A percentile compares a stretch with the other conserved stretches of the same genome.
These are phyloP conservation scores for Erysimum pusillum DNA, from an alignment of 441 rosid genomes.

Conservation along the genomic window DNA sequence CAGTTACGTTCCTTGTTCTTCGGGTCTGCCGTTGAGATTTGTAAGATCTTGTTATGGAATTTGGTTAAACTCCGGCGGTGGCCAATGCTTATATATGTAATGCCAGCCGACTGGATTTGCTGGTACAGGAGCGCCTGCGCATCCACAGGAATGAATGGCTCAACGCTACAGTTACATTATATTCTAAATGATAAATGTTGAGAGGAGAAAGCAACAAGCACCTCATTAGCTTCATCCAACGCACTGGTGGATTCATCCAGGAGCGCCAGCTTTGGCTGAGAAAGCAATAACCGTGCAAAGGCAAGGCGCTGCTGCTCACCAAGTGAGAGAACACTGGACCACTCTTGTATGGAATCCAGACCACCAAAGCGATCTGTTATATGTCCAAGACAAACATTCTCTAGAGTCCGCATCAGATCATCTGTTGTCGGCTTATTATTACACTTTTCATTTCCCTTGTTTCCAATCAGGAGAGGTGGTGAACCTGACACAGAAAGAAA, in stretches of 20 bases:
- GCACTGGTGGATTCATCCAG: slow-evolving; percentile 96
- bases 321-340: slow-evolving; percentile 97
- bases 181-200: background rate
- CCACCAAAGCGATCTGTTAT: slow-evolving; percentile 73
- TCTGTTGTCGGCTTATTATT: slow-evolving; percentile 67
- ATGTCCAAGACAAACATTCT: slow-evolving; percentile 78
- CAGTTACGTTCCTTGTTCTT: slow-evolving; percentile 57
- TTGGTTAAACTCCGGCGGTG: slow-evolving; percentile 74
- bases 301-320: slow-evolving; percentile 99
- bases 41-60: slow-evolving; percentile 64
- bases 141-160: slow-evolving; percentile 18
- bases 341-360: slow-evolving; percentile 74
- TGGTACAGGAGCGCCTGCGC: slow-evolving; percentile 71
- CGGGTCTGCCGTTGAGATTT: slow-evolving; percentile 65
- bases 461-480: slow-evolving; percentile 56
- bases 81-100: slow-evolving; percentile 86
- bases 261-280: slow-evolving; percentile 83
- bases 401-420: slow-evolving; percentile 68
- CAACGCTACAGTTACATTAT: background rate
- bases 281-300: slow-evolving; percentile 86
- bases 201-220: slow-evolving; percentile 42
- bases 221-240: slow-evolving; percentile 94
- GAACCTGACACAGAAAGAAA: slow-evolving; percentile 50
- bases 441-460: slow-evolving; percentile 43
- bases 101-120: slow-evolving; percentile 76